A percentile compares a stretch with the other conserved stretches of the same genome.
phyloP scores from a whole-genome alignment of 148 eudicot genomes.

The Vaccinium myrtillus region DNA sequence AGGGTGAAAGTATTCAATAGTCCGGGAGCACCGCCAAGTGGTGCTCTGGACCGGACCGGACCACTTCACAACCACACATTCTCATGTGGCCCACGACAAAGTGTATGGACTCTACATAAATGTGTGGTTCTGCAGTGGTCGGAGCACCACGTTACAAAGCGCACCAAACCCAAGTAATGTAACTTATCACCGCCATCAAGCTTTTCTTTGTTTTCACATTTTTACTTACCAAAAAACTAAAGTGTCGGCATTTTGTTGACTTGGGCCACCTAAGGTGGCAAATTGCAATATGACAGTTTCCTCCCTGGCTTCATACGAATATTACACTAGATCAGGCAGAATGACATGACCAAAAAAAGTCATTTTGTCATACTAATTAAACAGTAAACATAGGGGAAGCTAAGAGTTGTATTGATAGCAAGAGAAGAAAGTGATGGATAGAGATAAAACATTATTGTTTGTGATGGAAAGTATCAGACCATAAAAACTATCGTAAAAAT shows the following conservation, averaged over 20 bases:
- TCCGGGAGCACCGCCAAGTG: no score
- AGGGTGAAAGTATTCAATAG: not conserved
- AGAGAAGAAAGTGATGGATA: not conserved
- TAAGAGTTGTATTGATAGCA: not conserved
- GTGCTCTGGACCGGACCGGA: no score
- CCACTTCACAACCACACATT: no score
- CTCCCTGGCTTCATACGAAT: not conserved
- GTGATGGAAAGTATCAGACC: not conserved
- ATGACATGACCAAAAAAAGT: not conserved
- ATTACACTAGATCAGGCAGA: not conserved
- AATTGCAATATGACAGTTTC: not conserved
- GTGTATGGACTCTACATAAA: no score
- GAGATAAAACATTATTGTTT: not conserved
- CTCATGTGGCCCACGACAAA: no score
- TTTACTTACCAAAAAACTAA: not conserved
- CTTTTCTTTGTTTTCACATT: no score
- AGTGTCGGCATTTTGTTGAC: conserved; percentile 1
- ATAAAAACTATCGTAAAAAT: not conserved
- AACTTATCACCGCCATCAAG: no score
- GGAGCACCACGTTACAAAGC: no score
- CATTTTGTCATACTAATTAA: not conserved
- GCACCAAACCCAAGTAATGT: not conserved
- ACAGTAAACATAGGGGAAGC: not conserved
- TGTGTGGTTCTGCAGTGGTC: no score
- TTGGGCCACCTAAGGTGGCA: not conserved